Evolutionary conservation across 2,329 filamentous ascomycete genomes (phyloP), one percentile per base, ranked within the genome.

Genomic region (Camptophora hylomeconis): DNA sequence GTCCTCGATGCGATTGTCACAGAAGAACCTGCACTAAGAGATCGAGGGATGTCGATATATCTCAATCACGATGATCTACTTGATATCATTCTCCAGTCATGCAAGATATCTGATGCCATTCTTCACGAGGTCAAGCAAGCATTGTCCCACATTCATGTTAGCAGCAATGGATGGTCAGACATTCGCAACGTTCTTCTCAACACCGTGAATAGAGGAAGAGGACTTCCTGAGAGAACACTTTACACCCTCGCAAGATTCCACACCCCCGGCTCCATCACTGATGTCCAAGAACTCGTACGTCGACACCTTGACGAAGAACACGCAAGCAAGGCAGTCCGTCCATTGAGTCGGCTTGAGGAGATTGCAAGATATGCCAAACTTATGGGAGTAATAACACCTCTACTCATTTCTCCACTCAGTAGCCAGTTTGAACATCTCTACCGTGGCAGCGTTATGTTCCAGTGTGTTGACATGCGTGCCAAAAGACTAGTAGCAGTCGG

Each of bases 361-460:
- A 74, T 95, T 1, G 64, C 82, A 24, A 69, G 73, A 18, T 89
- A 89, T 45, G 67, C 78, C 34, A 80, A 80, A 46, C 69, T 74
- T 2, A 75, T 93, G 37, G 73, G 74, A 1, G 67, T 95, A 1
- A 67, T 67, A 31, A 75, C 74, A 26, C 89, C 86, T 48, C 63
- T 93, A 16, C 92, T 86, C 45, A 65, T 95, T 42, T 81, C 75
- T 39, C 86, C 87, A 0, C 63, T 98, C 5, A 80, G 76, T 48
- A 92, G 81, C 51, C 71, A 92, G 46, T 92, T 92, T 47, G 86
- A 94, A 48, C 80, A 77, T 32, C 94, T 95, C 50, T 98, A 89
- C 52, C 63, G 71, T 11, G 79, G 80, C 1, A 86, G 86, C 5
- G 64, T 95, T 16, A 62, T 95, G 23, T 95, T 98, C 50, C 81